Base-by-base conservation (phyloP, 257 asterid species). In the Nicotiana obtusifolia region DNA sequence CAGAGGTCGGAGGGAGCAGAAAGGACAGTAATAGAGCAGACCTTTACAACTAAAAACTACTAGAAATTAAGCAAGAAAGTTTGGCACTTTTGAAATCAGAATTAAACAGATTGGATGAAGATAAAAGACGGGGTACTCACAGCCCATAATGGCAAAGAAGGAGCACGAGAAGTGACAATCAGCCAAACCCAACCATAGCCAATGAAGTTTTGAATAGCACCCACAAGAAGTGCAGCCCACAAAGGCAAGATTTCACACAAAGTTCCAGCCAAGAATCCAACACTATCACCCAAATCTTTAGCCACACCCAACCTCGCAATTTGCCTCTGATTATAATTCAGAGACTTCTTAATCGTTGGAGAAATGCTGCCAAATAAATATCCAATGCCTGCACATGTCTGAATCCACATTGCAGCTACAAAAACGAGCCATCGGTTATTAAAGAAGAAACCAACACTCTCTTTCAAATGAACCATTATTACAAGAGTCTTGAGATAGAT, bases 171-270 rank as follows among this genome's bases (percentile, higher is more conserved):
- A 44, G 91, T 81, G 78, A 85, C 79, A 73, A 88, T 47, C n/a
- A 88, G 91, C 91, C 91, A 88, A 80, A 88, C 91, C 88, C 88
- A 86, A 24, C 91, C 91, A 49, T 88, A 88, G 0, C 90, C 91
- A 26, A 88, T 53, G 31, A 88, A 82, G 57, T 88, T 88, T 78
- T 83, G 87, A 0, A 83, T 7, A 37, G 86, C 91, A 77, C 91
- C 91, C 33, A 88, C 84, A 54, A 88, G 84, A 57, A 88, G 91
- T 81, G 47, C 47, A 41, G 47, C 47, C 47, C 47, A 41, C 3
- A 41, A 41, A 41, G 47, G 47, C 47, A 41, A 41, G 3, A 41
- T 8, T 41, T 41, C 47, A 41, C 47, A 41, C 47, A 41, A 41
- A 41, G 11, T 41, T 7, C 47, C 47, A 7, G 47, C 47, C 47